A percentile compares a stretch with the other conserved stretches of the same genome.
Conservation (phyloP, 2,329 filamentous ascomycete species). For the Didymella pomorum region DNA sequence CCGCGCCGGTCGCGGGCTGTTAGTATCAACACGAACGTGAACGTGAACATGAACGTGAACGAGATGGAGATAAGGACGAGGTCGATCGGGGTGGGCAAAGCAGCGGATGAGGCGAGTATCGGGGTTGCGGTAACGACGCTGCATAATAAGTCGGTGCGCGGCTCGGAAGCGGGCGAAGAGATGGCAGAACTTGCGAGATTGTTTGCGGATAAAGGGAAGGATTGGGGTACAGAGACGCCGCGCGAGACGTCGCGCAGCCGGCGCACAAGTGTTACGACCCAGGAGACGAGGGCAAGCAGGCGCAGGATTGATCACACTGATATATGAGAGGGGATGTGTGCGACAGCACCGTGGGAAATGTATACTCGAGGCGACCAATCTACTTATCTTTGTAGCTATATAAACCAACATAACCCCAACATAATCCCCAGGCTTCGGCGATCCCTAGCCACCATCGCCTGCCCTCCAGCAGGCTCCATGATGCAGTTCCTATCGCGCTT, state of each 20-base stretch:
- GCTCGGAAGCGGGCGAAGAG: background rate
- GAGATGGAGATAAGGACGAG: conserved; percentile 7
- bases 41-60: too few species aligned
- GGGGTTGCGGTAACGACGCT: conserved; percentile 11
- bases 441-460: background rate
- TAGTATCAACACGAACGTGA: too few species aligned
- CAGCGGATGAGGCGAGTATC: background rate
- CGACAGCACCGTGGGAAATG: background rate
- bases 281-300: background rate
- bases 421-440: too few species aligned
- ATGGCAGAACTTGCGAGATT: conserved; percentile 11
- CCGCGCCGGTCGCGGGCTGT: conserved; percentile 1
- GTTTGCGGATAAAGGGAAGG: conserved; percentile 4
- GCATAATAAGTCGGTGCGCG: background rate
- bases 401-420: background rate
- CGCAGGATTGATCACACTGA: background rate
- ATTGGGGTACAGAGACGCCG: conserved; percentile 3
- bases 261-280: conserved; percentile 2
- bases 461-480: too few species aligned
- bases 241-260: background rate
- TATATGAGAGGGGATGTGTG: background rate
- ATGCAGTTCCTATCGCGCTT: background rate
- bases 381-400: background rate
- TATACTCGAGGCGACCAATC: background rate
- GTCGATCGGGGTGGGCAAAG: background rate